phyloP scores from a whole-genome alignment of 495 filamentous ascomycete genomes.

The Hypoxylon subgilvum region DNA sequence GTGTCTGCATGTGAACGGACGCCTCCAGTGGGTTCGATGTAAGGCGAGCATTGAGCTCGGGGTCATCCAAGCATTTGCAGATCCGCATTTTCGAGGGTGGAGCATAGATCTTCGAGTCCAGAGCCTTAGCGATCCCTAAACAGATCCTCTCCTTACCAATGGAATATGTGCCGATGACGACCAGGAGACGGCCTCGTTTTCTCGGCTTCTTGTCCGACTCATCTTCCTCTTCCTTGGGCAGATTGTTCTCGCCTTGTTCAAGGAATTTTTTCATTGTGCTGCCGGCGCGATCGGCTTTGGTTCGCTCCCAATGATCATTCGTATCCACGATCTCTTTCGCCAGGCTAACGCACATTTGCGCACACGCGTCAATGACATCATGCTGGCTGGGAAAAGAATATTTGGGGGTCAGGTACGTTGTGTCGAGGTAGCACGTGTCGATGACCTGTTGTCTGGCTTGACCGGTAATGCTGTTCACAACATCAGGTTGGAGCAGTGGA shows the following conservation, averaged over 20 bases:
- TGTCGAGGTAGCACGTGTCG: slow-evolving; percentile 95
- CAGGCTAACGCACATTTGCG: slow-evolving; percentile 70
- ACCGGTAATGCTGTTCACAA: slow-evolving; percentile 69
- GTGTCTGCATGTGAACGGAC: slow-evolving; percentile 95
- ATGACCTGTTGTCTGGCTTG: slow-evolving; percentile 80
- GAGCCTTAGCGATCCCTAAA: slow-evolving; percentile 83
- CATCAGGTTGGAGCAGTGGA: slow-evolving; percentile 76
- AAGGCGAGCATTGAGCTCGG: slow-evolving; percentile 75
- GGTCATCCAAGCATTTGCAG: slow-evolving; percentile 83
- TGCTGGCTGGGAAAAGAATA: slow-evolving; percentile 92
- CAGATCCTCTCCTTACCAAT: slow-evolving; percentile 99
- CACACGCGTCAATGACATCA: slow-evolving; percentile 83
- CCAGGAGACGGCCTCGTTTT: slow-evolving; percentile 72
- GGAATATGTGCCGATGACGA: slow-evolving; percentile 94
- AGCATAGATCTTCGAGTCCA: slow-evolving; percentile 86
- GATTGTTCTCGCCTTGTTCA: slow-evolving; percentile 25
- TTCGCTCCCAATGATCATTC: too few species aligned
- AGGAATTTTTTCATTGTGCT: slow-evolving; percentile 55
- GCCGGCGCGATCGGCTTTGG: slow-evolving; percentile 23
- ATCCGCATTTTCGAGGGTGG: slow-evolving; percentile 79
- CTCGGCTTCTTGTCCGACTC: slow-evolving; percentile 3
- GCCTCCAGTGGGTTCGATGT: slow-evolving; percentile 82
- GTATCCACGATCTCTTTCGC: slow-evolving; percentile 41
- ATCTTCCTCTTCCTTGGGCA: not conserved
- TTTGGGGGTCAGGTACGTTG: slow-evolving; percentile 92